Percentiles rank a stretch among this genome's conserved stretches.
Evolutionary conservation across 2,329 filamentous ascomycete species (phyloP).

Genomic region (Nothomitra cinnamomea): DNA sequence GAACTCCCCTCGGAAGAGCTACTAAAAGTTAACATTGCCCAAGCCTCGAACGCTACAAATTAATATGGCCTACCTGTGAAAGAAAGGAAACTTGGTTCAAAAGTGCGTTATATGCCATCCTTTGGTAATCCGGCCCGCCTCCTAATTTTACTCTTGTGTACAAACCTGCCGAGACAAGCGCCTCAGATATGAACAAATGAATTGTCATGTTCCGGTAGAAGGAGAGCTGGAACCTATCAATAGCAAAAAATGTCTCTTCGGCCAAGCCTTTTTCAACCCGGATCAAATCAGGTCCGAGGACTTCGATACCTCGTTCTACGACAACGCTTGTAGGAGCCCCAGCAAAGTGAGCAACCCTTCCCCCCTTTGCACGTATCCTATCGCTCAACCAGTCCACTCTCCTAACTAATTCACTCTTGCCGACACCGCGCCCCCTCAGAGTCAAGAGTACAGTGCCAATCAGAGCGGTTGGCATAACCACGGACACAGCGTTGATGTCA

Average conservation of each 20-base stretch:
- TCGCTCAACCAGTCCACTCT: constrained; percentile 81
- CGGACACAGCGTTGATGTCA: constrained; percentile 89
- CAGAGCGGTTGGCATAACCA: constrained; percentile 94
- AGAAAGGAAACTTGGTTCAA: constrained; percentile 72
- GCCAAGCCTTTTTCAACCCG: constrained; percentile 62
- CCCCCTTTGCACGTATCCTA: constrained; percentile 69
- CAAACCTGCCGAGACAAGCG: constrained; percentile 75
- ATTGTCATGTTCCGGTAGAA: constrained; percentile 99
- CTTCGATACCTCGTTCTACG: constrained; percentile 77
- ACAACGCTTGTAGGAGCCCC: constrained; percentile 63
- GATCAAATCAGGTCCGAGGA: constrained; percentile 77
- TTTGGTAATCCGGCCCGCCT: constrained; percentile 65
- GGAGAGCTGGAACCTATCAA: constrained; percentile 84
- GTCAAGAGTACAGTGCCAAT: constrained; percentile 90
- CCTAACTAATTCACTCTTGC: constrained; percentile 67
- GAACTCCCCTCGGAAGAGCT: constrained; percentile 89
- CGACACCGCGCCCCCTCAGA: constrained; percentile 77
- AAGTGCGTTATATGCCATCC: constrained; percentile 58
- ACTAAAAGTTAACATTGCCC: background rate
- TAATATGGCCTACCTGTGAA: constrained; percentile 35
- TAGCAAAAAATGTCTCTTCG: constrained; percentile 86
- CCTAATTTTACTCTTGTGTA: constrained; percentile 84
- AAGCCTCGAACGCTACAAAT: background rate
- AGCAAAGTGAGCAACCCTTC: constrained; percentile 85
- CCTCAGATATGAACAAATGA: constrained; percentile 88